phyloP scores from a whole-genome alignment of 2,329 filamentous ascomycete genomes.

The Geoglossum cookeanum region DNA sequence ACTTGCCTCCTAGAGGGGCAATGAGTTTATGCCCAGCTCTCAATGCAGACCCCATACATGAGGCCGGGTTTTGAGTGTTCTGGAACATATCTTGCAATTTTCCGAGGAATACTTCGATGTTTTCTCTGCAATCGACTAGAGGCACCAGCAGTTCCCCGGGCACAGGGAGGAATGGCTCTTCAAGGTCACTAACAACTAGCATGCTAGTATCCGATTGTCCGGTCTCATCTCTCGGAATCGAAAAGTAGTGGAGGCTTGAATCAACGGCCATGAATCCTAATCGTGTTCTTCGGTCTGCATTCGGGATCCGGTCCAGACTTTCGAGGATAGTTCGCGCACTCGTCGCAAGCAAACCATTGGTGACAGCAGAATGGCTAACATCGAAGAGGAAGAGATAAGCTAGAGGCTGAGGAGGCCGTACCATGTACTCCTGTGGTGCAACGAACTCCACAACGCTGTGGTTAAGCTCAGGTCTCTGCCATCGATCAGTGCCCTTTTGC shows the following conservation, averaged over 20 bases:
- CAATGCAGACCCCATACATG: slow-evolving; percentile 88
- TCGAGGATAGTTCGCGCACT: slow-evolving; percentile 86
- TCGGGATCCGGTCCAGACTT: slow-evolving; percentile 92
- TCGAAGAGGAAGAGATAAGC: slow-evolving; percentile 94
- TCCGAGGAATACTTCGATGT: slow-evolving; percentile 76
- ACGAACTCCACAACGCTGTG: slow-evolving; percentile 95
- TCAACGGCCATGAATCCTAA: slow-evolving; percentile 93
- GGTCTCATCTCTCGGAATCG: slow-evolving; percentile 71
- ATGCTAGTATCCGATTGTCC: slow-evolving; percentile 74
- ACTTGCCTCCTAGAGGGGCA: slow-evolving; percentile 82
- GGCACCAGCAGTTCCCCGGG: slow-evolving; percentile 83
- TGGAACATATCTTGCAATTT: slow-evolving; percentile 95
- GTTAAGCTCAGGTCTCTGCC: slow-evolving; percentile 84
- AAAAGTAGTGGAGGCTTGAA: slow-evolving; percentile 88
- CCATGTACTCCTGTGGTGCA: slow-evolving; percentile 98
- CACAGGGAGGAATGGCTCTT: slow-evolving; percentile 90
- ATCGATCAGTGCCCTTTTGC: slow-evolving; percentile 80
- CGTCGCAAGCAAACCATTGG: slow-evolving; percentile 78
- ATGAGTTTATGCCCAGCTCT: slow-evolving; percentile 92
- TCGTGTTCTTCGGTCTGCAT: slow-evolving; percentile 79
- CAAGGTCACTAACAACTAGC: slow-evolving; percentile 85
- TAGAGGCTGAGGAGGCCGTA: slow-evolving; percentile 82
- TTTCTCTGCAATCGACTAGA: slow-evolving; percentile 70
- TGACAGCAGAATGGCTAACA: slow-evolving; percentile 78
- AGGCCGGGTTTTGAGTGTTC: slow-evolving; percentile 72